These are phyloP conservation scores for Backusella macrospora DNA, from an alignment of 192 early-diverging fungal genomes.

Conservation along the genomic window DNA sequence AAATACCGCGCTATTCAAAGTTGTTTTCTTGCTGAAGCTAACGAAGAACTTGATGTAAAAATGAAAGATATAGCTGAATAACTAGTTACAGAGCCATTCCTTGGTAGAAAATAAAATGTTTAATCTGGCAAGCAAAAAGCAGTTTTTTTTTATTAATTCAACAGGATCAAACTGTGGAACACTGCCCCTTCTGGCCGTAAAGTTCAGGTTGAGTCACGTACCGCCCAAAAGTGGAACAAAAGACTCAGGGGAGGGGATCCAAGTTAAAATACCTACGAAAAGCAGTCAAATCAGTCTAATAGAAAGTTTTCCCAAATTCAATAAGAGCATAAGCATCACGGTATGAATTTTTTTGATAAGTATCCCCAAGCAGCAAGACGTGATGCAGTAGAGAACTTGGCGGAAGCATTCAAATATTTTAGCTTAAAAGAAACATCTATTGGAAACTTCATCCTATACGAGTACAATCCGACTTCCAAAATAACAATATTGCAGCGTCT, in stretches of 20 bases:
- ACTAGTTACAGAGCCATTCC: neutral
- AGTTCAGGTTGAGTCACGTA: neutral
- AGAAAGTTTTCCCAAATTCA: neutral
- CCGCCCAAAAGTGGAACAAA: neutral
- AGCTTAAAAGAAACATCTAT: neutral
- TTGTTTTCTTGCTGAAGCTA: neutral
- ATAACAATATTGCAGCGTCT: too few relatives aligned
- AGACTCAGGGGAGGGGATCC: neutral
- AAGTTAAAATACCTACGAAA: conserved; percentile 12
- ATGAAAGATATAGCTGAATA: conserved; percentile 12
- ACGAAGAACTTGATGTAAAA: neutral
- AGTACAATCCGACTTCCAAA: neutral
- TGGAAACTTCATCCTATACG: neutral
- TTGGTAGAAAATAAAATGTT: neutral
- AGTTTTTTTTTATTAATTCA: conserved; percentile 12
- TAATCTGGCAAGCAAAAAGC: conserved; percentile 6
- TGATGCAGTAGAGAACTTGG: neutral
- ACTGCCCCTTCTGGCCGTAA: conserved; percentile 8
- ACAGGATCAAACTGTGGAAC: conserved; percentile 17
- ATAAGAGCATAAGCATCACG: neutral
- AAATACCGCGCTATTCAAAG: neutral
- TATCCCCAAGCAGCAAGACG: neutral
- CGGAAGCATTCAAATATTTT: neutral
- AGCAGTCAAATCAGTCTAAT: neutral
- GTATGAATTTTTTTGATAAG: neutral